Conservation (phyloP, 805 yeast genomes). For the Millerozyma miso region DNA sequence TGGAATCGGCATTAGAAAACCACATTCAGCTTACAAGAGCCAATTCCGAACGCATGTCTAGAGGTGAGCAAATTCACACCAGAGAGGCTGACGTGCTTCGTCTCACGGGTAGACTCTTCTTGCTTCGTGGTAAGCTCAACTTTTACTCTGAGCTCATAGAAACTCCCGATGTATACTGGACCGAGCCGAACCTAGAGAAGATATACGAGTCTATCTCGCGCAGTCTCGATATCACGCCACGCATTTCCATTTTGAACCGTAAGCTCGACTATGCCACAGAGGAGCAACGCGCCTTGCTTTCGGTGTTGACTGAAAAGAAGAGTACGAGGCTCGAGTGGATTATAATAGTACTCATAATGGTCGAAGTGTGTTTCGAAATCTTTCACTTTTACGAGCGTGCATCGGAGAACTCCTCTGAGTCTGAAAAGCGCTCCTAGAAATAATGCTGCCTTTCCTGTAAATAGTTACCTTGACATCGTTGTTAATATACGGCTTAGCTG, state of each 20-base stretch:
- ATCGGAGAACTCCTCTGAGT: constrained; percentile 4
- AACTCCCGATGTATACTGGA: constrained; percentile 92
- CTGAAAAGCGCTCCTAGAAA: background rate
- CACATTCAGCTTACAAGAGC: constrained; percentile 60
- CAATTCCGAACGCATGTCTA: constrained; percentile 62
- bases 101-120: constrained; percentile 69
- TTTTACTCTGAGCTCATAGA: constrained; percentile 85
- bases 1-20: constrained; percentile 69
- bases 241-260: constrained; percentile 75
- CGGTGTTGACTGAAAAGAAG: constrained; percentile 71
- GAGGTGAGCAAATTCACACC: constrained; percentile 45
- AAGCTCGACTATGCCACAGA: constrained; percentile 90
- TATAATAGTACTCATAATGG: constrained; percentile 74
- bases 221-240: constrained; percentile 68
- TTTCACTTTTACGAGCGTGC: constrained; percentile 66
- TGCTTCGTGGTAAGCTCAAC: constrained; percentile 78
- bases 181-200: constrained; percentile 78
- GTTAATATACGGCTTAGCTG: too few species aligned
- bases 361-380: constrained; percentile 80
- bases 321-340: constrained; percentile 83
- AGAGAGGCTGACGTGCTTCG: constrained; percentile 59
- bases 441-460: background rate
- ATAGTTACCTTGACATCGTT: too few species aligned
- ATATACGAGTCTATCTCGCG: constrained; percentile 69
- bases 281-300: constrained; percentile 73